Conservation (phyloP, 2,329 filamentous ascomycete species). For the Fusarium nisikadoi region DNA sequence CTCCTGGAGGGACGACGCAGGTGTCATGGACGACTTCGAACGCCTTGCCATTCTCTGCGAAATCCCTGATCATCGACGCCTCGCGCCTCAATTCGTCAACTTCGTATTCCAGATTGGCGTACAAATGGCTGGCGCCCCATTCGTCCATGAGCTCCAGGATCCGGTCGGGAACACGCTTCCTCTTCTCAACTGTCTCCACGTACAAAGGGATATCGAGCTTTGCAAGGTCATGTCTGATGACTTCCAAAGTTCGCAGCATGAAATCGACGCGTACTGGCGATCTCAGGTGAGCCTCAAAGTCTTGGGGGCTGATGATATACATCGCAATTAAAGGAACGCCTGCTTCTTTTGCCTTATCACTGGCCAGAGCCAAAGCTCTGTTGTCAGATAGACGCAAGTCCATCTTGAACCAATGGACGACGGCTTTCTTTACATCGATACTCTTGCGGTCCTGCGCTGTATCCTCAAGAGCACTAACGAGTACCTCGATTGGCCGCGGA, state of each 20-base stretch:
- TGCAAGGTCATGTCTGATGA: conserved; percentile 73
- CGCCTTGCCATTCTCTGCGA: conserved; percentile 71
- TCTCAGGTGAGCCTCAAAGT: conserved; percentile 83
- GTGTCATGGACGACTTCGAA: conserved; percentile 83
- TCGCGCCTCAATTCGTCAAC: conserved; percentile 89
- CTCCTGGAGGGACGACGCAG: conserved; percentile 81
- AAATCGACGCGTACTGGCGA: conserved; percentile 82
- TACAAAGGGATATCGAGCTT: conserved; percentile 81
- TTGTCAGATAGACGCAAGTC: conserved; percentile 83
- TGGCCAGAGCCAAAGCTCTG: conserved; percentile 73
- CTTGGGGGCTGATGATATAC: conserved; percentile 84
- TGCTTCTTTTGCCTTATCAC: conserved; percentile 70
- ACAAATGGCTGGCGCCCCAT: conserved; percentile 81
- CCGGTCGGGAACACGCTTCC: conserved; percentile 69
- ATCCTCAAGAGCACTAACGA: conserved; percentile 69
- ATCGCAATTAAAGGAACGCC: conserved; percentile 78
- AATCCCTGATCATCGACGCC: conserved; percentile 69
- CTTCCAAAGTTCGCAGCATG: conserved; percentile 74
- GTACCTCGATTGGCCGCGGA: conserved; percentile 76
- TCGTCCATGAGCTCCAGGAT: conserved; percentile 73
- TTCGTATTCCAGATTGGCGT: conserved; percentile 89
- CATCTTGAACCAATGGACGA: conserved; percentile 92
- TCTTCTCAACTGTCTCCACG: conserved; percentile 75
- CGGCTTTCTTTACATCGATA: conserved; percentile 66
- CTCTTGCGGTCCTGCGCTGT: conserved; percentile 65